Evolutionary conservation across 2,329 filamentous ascomycete genomes (phyloP), one percentile per base, ranked within the genome.

Genomic region (Diaporthe citrichinensis): DNA sequence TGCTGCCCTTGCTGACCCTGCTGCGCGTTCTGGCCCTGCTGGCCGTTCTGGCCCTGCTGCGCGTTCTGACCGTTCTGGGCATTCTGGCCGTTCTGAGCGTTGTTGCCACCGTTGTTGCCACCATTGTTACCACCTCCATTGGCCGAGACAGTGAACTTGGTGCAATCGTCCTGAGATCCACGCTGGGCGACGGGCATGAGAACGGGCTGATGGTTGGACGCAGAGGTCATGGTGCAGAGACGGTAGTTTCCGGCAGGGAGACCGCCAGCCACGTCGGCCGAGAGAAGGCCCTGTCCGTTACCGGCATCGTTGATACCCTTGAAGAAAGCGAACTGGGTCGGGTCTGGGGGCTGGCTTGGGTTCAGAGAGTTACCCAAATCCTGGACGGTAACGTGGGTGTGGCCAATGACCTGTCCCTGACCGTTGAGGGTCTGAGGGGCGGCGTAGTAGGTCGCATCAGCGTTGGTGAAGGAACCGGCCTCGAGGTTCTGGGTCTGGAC

Each of bases 341-440:
- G 85, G 77, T 92, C 87, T 8, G 90, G 86, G 41, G 91, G 87
- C 25, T 81, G 79, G 14, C 80, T 84, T 10, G 90, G 90, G 81
- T 88, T 90, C 78, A 89, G 79, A n/a, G 81, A 83, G 80, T 82
- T 83, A 65, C 90, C 90, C 68, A 90, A 84, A 77, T 90, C 85
- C 82, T 92, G 91, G 59, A 92, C 84, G 31, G 88, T 90, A 72
- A 92, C 84, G 82, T 92, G 90, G 3, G 89, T 90, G 83, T 92
- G 90, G 15, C 90, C 90, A 65, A 92, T 87, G 78, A 92, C 85
- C 59, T 86, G 81, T 51, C 90, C 90, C 31, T 81, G 74, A 51
- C 81, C 81, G 77, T 88, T 84, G 6, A 92, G 82, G 53, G 87
- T 81, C 81, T 92, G 90, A 8, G 90, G 90, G 20, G 90, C 90